Percentiles rank a stretch among this genome's conserved stretches.
These are phyloP conservation scores for Postia placenta DNA, from an alignment of 768 basidiomycete genomes.

Conservation along the genomic window DNA sequence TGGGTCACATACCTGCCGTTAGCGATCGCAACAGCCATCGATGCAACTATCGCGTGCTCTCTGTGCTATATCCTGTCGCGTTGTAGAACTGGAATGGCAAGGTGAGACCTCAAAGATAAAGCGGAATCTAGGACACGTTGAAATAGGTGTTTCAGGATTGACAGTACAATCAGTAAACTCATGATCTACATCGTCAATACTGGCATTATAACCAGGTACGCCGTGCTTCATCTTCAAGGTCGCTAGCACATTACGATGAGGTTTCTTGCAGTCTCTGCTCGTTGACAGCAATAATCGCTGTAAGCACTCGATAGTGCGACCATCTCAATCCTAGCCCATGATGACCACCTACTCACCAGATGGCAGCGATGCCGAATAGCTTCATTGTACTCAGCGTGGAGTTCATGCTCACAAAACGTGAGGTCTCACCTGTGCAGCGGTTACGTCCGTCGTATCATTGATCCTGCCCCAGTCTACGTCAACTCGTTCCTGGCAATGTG, in stretches of 20 bases:
- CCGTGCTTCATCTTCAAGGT: background rate
- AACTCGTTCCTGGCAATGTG: conserved; percentile 19
- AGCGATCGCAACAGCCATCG: conserved; percentile 8
- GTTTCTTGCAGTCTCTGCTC: conserved; percentile 10
- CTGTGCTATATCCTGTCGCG: conserved; percentile 15
- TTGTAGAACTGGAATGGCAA: conserved; percentile 8
- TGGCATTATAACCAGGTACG: conserved; percentile 13
- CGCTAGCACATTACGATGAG: no score
- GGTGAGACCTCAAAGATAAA: no score
- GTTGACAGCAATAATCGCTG: conserved; percentile 8
- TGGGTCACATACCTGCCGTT: conserved; percentile 15
- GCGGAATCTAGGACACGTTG: no score
- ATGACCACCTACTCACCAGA: conserved; percentile 6
- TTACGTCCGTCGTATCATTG: background rate
- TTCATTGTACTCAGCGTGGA: conserved; percentile 14
- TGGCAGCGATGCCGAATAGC: conserved; percentile 12
- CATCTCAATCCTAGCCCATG: background rate
- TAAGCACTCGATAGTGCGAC: conserved; percentile 4
- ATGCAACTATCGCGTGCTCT: conserved; percentile 12
- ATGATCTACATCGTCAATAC: conserved; percentile 18
- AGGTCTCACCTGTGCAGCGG: background rate
- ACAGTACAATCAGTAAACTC: conserved; percentile 10
- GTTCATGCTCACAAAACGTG: conserved; percentile 15
- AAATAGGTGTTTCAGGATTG: conserved; percentile 5
- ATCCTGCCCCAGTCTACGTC: conserved; percentile 17